Evolutionary conservation across 129 eudicot genomes (phyloP).

Genomic region (Flaveria bidentis): DNA sequence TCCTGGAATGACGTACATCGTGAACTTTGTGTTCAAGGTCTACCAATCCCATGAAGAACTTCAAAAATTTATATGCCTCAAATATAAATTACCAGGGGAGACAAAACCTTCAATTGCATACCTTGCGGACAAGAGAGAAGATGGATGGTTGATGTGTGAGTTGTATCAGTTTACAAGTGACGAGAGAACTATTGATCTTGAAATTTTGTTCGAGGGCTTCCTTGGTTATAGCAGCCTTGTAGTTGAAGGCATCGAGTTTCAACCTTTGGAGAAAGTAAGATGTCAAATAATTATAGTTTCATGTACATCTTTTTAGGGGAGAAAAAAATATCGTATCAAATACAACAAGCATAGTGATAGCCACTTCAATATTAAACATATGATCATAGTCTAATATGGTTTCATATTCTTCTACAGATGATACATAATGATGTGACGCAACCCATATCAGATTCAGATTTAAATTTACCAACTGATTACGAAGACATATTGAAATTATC

Average conservation of each 20-base stretch:
- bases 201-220: not conserved
- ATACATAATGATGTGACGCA: not conserved
- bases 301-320: not conserved
- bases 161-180: constrained; percentile 22
- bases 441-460: not conserved
- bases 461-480: not conserved
- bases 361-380: not conserved
- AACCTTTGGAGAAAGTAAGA: constrained; percentile 10
- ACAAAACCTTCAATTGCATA: not conserved
- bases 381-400: not conserved
- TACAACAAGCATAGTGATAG: not conserved
- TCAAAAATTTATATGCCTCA: too few relatives aligned
- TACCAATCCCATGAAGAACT: too few relatives aligned
- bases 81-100: too few relatives aligned
- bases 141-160: not conserved
- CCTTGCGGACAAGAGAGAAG: not conserved
- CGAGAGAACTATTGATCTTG: not conserved
- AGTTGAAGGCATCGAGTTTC: constrained; percentile 27
- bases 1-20: too few relatives aligned
- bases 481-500: not conserved
- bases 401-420: not conserved
- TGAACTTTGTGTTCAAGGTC: too few relatives aligned
- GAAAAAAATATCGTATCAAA: not conserved
- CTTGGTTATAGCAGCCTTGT: rapidly evolving
- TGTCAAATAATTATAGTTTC: not conserved